Evolutionary conservation across 2,329 filamentous ascomycete species (phyloP), one percentile per base, ranked within the genome.

Genomic region (Elsinoe perseae): DNA sequence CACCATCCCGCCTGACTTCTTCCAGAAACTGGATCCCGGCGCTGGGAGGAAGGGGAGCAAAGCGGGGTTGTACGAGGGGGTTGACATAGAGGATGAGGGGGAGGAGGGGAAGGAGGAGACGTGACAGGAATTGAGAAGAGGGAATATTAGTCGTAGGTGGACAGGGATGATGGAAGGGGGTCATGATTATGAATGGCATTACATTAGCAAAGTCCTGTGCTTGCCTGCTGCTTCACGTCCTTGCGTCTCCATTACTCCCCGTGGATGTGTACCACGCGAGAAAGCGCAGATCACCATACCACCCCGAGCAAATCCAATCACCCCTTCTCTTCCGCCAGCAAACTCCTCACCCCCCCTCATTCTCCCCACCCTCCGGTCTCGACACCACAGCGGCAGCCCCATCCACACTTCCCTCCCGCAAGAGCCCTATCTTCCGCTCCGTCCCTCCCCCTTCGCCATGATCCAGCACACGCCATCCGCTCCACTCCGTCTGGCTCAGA

Each of bases 1-100:
- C 1, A 95, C 89, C 0, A 88, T 98, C 54, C 92, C 93, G 16
- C 86, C 91, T 0, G 93, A 98, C 72, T 95, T 97, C 67, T 75
- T 98, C 59, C 83, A 86, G 59, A 95, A 90, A 74, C 77, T 98
- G 48, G 92, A 96, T 67, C 75, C 80, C 3, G 48, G 48, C 16
- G 70, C 66, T 30, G 72, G 73, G 2, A 65, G 66, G 40, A 68
- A 66, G 56, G 69, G 66, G 14, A 62, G 60, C 25, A 62, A 61
- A 63, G 38, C 53, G 7, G 53, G 40, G 14, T 9, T 56, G 28
- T 56, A 56, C 18, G 36, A 56, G 28, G 53, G 53, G 16, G 27
- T 14, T 23, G 53, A 27, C 4, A 56, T 36, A 2, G 53, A 56
- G 6, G 53, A 44, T 2, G 52, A 54, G 6, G 52, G 43, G 12